Evolutionary conservation across 768 basidiomycete species (phyloP).

Genomic region (Russula dissimulans): DNA sequence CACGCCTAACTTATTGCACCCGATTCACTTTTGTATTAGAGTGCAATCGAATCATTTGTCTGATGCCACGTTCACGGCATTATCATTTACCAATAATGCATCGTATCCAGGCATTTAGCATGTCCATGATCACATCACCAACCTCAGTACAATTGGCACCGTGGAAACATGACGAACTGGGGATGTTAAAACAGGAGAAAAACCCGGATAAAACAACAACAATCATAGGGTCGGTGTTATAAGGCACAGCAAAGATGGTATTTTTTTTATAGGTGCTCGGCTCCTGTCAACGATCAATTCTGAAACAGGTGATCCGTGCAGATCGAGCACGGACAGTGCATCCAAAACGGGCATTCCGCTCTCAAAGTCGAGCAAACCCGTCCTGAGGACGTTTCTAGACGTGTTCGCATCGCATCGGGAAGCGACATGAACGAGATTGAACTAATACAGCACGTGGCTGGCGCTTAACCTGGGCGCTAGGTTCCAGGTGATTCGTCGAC

Average conservation of each 20-base stretch:
- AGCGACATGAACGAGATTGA: too few species aligned
- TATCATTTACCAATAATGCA: neutral
- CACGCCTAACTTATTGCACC: too few species aligned
- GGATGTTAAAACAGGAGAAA: neutral
- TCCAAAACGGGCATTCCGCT: slow-evolving; percentile 42
- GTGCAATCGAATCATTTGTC: too few species aligned
- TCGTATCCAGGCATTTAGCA: neutral
- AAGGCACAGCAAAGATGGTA: slow-evolving; percentile 23
- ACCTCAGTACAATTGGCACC: neutral
- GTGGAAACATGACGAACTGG: neutral
- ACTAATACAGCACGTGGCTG: slow-evolving; percentile 36
- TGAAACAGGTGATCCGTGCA: slow-evolving; percentile 31
- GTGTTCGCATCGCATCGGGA: slow-evolving; percentile 23
- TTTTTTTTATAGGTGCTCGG: slow-evolving; percentile 21
- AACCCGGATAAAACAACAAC: neutral
- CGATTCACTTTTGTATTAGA: too few species aligned
- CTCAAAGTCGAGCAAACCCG: slow-evolving; percentile 45
- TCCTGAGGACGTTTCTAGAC: slow-evolving; percentile 18
- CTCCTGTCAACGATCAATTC: slow-evolving; percentile 29
- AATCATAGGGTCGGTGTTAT: neutral
- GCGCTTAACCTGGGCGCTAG: slow-evolving; percentile 68
- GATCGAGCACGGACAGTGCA: slow-evolving; percentile 58
- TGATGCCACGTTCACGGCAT: neutral
- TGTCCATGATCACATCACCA: neutral
- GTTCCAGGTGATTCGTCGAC: slow-evolving; percentile 87